Conservation (phyloP, 805 yeast species). For the Cyberlindnera saturnus region DNA sequence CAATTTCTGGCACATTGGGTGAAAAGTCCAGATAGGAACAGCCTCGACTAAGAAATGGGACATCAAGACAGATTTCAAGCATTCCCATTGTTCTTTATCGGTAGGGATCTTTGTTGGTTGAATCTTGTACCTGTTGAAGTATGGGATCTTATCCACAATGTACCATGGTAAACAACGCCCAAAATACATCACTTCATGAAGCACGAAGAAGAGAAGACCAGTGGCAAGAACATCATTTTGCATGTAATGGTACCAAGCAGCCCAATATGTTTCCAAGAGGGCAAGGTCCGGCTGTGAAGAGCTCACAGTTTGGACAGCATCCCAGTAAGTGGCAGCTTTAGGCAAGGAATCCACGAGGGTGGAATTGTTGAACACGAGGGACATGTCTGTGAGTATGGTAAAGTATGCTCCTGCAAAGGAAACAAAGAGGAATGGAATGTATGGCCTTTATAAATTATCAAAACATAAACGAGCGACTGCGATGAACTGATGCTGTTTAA, state of each 20-base stretch:
- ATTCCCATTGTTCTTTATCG: conserved; percentile 84
- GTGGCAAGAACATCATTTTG: conserved; percentile 89
- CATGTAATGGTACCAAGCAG: conserved; percentile 78
- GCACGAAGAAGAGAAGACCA: conserved; percentile 72
- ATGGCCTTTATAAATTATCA: neutral
- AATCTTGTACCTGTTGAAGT: conserved; percentile 79
- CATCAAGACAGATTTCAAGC: conserved; percentile 75
- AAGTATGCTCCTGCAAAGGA: no score
- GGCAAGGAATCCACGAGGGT: conserved; percentile 14
- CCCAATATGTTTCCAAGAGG: conserved; percentile 72
- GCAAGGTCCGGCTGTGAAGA: conserved; percentile 5
- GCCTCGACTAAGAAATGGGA: conserved; percentile 93
- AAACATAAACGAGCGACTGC: neutral
- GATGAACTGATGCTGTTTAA: neutral
- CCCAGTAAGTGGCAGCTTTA: conserved; percentile 9
- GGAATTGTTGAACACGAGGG: conserved; percentile 15
- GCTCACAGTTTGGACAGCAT: conserved; percentile 10
- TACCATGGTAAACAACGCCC: conserved; percentile 93
- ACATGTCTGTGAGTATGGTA: conserved; percentile 6
- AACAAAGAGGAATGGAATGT: no score
- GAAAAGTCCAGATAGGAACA: conserved; percentile 95
- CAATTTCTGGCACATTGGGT: conserved; percentile 77
- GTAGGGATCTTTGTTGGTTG: conserved; percentile 83
- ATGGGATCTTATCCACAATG: conserved; percentile 79
- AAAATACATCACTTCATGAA: conserved; percentile 88